These are phyloP conservation scores for Lenwebbia sp. DNA, from an alignment of 345 rosid genomes.

Conservation along the genomic window DNA sequence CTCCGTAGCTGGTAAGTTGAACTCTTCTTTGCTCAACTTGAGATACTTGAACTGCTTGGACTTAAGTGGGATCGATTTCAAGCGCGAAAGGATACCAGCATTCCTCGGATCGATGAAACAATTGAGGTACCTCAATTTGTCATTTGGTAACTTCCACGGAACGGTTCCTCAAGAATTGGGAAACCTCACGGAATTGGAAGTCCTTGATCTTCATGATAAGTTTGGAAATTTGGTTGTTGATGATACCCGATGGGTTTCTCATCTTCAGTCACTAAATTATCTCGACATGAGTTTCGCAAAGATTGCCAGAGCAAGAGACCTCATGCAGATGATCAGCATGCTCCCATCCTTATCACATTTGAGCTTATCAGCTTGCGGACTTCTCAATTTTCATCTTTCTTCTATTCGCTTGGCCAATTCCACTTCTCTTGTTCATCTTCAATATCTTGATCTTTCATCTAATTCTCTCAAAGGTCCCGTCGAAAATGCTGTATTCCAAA, in stretches of 20 bases:
- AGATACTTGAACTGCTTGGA: background rate
- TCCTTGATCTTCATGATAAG: background rate
- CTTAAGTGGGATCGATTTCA: background rate
- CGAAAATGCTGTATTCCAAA: background rate
- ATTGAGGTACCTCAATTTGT: background rate
- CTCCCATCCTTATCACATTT: constrained; percentile 2
- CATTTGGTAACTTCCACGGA: accelerated
- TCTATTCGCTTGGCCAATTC: background rate
- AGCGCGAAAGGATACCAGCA: background rate
- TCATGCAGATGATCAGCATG: background rate
- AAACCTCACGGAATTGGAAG: background rate
- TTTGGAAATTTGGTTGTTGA: background rate
- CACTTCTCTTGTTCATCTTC: background rate
- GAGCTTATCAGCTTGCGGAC: background rate
- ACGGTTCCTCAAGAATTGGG: background rate
- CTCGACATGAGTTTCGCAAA: background rate
- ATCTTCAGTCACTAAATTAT: background rate
- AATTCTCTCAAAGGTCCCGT: accelerated
- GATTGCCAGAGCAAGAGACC: background rate
- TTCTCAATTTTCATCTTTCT: background rate
- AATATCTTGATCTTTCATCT: background rate
- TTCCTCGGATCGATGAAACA: background rate
- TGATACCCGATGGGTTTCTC: background rate
- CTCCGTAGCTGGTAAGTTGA: background rate
- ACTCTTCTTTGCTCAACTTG: background rate